A percentile compares a stretch with the other conserved stretches of the same genome.
These are phyloP conservation scores for Postia placenta DNA, from an alignment of 768 basidiomycete species.

Conservation along the genomic window DNA sequence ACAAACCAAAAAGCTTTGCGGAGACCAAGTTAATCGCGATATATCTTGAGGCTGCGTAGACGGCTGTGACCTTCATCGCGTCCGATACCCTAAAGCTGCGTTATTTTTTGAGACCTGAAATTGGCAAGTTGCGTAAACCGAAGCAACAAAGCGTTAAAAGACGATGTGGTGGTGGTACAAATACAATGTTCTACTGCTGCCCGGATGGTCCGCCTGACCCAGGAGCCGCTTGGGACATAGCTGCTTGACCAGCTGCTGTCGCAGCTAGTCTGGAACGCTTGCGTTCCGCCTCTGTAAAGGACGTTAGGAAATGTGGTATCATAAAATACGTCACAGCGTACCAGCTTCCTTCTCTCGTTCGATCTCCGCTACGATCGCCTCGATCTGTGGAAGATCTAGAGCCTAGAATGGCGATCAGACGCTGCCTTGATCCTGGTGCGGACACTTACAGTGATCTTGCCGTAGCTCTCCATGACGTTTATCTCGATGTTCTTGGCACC, in stretches of 20 bases:
- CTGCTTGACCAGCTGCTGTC: conserved; percentile 86
- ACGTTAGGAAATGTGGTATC: conserved; percentile 1
- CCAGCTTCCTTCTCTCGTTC: conserved; percentile 97
- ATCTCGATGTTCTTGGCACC: conserved; percentile 99
- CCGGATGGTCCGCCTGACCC: conserved; percentile 10
- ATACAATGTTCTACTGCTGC: background rate
- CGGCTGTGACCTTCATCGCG: too few species aligned
- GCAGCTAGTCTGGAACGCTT: conserved; percentile 88
- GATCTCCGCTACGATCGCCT: conserved; percentile 86
- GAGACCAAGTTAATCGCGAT: too few species aligned
- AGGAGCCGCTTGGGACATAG: conserved; percentile 63
- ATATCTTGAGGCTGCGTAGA: too few species aligned
- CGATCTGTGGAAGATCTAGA: conserved; percentile 81
- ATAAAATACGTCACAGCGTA: conserved; percentile 19
- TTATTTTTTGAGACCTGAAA: too few species aligned
- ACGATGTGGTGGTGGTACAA: background rate
- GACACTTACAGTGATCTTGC: conserved; percentile 77
- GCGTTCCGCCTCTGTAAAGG: conserved; percentile 78
- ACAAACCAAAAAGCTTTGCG: too few species aligned
- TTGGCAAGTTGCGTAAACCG: too few species aligned
- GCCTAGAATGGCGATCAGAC: conserved; percentile 43
- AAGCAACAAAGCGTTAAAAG: background rate
- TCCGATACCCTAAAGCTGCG: too few species aligned
- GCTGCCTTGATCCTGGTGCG: background rate
- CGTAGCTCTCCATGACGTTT: conserved; percentile 94